Base-by-base conservation (phyloP, 1,284 basidiomycete species). In the Papiliotrema terrestris region DNA sequence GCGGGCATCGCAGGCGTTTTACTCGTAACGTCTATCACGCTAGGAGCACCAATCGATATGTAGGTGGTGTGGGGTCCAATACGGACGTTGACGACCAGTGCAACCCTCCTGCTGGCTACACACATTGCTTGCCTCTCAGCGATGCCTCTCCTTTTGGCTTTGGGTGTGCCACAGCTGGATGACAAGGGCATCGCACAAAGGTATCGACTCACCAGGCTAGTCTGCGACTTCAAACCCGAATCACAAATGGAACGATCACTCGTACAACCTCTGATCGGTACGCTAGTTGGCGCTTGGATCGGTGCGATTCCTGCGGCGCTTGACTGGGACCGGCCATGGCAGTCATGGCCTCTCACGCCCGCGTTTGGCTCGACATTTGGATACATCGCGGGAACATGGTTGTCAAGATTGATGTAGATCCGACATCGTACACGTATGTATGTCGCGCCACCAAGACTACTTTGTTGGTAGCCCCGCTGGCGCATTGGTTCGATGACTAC, bases 261-360 rank as follows among this genome's bases (percentile, higher is more conserved):
- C 22, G 82, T 91, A n/a, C 91, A 88, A 64, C 89, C 93, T 11
- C 80, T 83, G 3, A 65, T 86, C 19, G 89, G 89, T n/a, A 78
- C 88, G 1, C 62, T 87, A 20, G 23, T 86, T 14, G 91, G 91
- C 6, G 81, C 83, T 39, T 95, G 91, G 91, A 45, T 83, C 8
- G 91, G 91, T 17, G 84, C 83, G 2, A 80, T 92, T 42, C 88
- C 89, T 0, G 85, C 92, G 52, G 87, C 90, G 0, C 83, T 97
- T 8, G 93, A 97, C 74, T 97, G 93, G 93, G 92, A 93, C 71
- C 81, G 91, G 48, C 89, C 91, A 11, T 96, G 92, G 92, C 93
- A 96, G 47, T 48, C 45, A 42, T 49, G 19, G 19, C 54, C 49
- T 83, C 15, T 86, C 37, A 58, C 59, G 1, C 41, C 49, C n/a